Evolutionary conservation across 441 rosid species (phyloP).

Genomic region (Biscutella laevigata): DNA sequence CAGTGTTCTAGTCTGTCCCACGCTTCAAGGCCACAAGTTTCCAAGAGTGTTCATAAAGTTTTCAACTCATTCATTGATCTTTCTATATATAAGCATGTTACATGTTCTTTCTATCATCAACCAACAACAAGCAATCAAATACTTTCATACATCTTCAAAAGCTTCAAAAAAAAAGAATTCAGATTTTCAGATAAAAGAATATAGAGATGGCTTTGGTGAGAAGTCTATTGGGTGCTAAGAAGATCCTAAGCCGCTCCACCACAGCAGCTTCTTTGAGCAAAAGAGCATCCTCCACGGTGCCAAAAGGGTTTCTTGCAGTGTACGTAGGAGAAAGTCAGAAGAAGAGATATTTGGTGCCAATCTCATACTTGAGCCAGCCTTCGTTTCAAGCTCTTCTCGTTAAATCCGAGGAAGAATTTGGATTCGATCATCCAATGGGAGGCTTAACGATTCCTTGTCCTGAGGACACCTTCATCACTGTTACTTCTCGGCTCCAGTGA

Average conservation of each 20-base stretch:
- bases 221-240: constrained; percentile 19
- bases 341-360: constrained; percentile 23
- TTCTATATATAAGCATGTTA: neutral
- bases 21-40: constrained; percentile 3
- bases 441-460: constrained; percentile 22
- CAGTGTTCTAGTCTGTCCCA: neutral
- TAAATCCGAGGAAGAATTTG: constrained; percentile 17
- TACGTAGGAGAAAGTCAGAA: constrained; percentile 24
- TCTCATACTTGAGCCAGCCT: constrained; percentile 21
- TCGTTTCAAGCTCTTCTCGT: constrained; percentile 5
- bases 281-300: neutral
- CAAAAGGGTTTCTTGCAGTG: constrained; percentile 28
- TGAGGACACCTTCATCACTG: constrained; percentile 1
- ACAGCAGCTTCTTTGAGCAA: too few relatives aligned
- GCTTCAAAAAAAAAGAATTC: neutral
- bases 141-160: neutral
- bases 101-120: neutral
- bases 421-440: constrained; percentile 19
- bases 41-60: neutral
- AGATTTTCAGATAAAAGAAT: neutral
- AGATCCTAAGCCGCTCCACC: constrained; percentile 3
- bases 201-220: constrained; percentile 17
- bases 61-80: neutral
- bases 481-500: constrained; percentile 15
- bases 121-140: neutral